Conservation (phyloP, 495 filamentous ascomycete species). For the Xylaria castorea region DNA sequence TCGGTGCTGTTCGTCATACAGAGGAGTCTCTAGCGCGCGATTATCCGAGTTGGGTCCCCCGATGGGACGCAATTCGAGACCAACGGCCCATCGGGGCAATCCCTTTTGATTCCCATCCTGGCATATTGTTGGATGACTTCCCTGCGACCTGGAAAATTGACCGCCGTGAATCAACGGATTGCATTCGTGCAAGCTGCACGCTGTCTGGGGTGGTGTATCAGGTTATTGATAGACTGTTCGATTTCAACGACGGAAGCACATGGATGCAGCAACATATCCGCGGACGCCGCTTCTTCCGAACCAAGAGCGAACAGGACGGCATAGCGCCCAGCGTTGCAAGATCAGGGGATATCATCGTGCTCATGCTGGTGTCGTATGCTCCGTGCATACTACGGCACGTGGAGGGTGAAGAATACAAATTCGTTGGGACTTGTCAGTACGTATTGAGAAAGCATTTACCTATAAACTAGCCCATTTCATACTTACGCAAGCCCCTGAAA, state of each 20-base stretch:
- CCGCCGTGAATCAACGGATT: background rate
- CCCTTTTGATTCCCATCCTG: background rate
- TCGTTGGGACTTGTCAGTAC: background rate
- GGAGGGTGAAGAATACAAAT: background rate
- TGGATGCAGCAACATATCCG: background rate
- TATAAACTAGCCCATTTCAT: background rate
- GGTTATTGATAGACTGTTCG: background rate
- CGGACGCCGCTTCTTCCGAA: conserved; percentile 4
- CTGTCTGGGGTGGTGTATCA: background rate
- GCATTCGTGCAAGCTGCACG: background rate
- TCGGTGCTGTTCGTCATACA: background rate
- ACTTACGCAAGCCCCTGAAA: background rate
- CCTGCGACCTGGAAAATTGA: background rate
- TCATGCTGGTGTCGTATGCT: background rate
- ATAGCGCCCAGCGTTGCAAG: background rate
- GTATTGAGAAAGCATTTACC: background rate
- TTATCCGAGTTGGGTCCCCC: background rate
- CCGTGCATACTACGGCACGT: background rate
- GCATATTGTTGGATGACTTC: background rate
- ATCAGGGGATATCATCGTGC: background rate
- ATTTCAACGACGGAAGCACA: background rate
- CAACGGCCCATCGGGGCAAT: background rate
- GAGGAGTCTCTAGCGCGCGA: background rate
- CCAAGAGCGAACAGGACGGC: background rate
- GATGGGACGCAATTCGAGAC: conserved; percentile 1